These are phyloP conservation scores for Graphilbum fragrans DNA, from an alignment of 2,329 filamentous ascomycete genomes.

Conservation along the genomic window DNA sequence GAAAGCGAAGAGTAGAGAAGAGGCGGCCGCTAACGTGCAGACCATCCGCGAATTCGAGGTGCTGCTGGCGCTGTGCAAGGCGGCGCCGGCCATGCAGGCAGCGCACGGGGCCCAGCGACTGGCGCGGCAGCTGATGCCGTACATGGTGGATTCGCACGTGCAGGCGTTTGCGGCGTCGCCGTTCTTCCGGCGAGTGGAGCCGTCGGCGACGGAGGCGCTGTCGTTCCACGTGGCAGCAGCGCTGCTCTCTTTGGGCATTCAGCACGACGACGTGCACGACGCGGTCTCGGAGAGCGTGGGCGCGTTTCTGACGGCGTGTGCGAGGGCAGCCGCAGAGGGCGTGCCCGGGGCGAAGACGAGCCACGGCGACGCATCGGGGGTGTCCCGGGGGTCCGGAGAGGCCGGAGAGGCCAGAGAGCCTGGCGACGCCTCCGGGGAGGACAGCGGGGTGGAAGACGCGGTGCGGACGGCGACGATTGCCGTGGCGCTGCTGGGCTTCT, in stretches of 20 bases:
- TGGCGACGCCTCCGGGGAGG: slow-evolving; percentile 42
- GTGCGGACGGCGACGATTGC: slow-evolving; percentile 62
- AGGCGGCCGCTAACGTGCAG: slow-evolving; percentile 26
- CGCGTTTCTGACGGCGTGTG: slow-evolving; percentile 61
- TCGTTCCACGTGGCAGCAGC: slow-evolving; percentile 69
- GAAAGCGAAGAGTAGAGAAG: background rate
- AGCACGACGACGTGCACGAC: slow-evolving; percentile 57
- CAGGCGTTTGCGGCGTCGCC: slow-evolving; percentile 72
- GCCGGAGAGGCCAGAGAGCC: slow-evolving; percentile 25
- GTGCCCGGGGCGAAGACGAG: slow-evolving; percentile 23
- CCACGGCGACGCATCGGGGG: slow-evolving; percentile 46
- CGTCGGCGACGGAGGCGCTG: slow-evolving; percentile 78
- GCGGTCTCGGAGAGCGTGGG: slow-evolving; percentile 54
- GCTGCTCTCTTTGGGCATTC: slow-evolving; percentile 66
- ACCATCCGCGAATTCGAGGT: slow-evolving; percentile 85
- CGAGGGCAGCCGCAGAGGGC: slow-evolving; percentile 44
- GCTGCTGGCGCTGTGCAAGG: slow-evolving; percentile 80
- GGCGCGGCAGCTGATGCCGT: slow-evolving; percentile 66
- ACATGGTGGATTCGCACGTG: slow-evolving; percentile 72
- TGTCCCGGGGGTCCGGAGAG: slow-evolving; percentile 5
- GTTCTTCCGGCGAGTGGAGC: slow-evolving; percentile 70
- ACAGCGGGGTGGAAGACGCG: slow-evolving; percentile 52
- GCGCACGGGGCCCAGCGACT: slow-evolving; percentile 65
- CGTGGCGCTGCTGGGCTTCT: slow-evolving; percentile 79
- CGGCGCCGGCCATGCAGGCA: slow-evolving; percentile 63